Base-by-base conservation (phyloP, 257 asterid species). In the Solanum chmielewskii region DNA sequence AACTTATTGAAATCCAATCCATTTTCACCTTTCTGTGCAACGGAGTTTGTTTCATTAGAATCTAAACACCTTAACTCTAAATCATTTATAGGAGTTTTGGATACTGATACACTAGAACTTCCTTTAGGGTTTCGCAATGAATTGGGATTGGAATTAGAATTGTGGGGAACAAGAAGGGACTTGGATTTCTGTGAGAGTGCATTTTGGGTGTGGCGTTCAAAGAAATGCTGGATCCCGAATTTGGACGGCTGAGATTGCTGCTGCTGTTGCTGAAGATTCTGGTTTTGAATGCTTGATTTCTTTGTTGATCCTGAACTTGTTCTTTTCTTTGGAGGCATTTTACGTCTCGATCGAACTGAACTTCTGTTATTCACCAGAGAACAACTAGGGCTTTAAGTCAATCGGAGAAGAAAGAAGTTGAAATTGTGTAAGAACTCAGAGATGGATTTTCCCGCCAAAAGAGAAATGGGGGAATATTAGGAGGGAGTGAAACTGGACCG, bases 221-320 rank as follows among this genome's bases (percentile, higher is more conserved):
- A 97, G 93, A 95, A 95, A 88, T 97, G 99, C 82, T 95, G 98
- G 87, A 97, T 97, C n/a, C 98, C 98, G 37, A 94, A 96, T 76
- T 95, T 95, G 84, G 95, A 85, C 27, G 95, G 95, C 92, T 97
- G 94, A 82, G 98, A 91, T 90, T 88, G 91, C 5, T 56, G 64
- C 59, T 47, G 56, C 59, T 49, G 60, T 87, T 90, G 93, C 23
- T 88, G 90, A 62, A 74, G 85, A 35, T 56, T 88, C 29, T 88
- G 87, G 73, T 84, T 91, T 44, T 88, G 93, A 78, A 87, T 81
- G 90, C 81, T 82, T 31, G 94, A 81, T 89, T 95, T 97, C 98
- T 94, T 95, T 73, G 93, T 83, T 69, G 93, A 75, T 15, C 84
- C 97, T 45, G 94, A 81, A 87, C 83, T 91, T 76, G 91, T 64